Evolutionary conservation across 345 rosid species (phyloP), one percentile per base, ranked within the genome.

Genomic region (Litchi chinensis): DNA sequence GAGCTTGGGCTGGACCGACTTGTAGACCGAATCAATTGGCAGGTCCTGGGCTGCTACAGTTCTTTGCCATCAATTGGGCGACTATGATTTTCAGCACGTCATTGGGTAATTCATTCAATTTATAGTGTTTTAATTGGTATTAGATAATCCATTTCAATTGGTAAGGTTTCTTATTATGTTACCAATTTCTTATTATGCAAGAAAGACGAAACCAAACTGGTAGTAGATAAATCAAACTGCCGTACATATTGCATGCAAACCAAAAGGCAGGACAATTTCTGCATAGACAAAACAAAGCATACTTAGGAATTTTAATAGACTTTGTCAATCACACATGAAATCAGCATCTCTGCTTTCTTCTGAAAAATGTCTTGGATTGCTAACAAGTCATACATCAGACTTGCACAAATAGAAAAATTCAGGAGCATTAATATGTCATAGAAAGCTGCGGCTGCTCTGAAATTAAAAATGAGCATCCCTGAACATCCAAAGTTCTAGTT

Each of bases 191-290:
- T 2, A 32, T 32, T 3, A 32, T 0, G 37, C 37, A 32, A 32
- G 32, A 28, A 28, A 28, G 37, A 32, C 37, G 1, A 32, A 32
- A 32, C 2, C 37, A 32, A 32, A 32, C 37, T 32, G 37, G 37
- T 32, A 32, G 37, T 32, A 32, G 37, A 32, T 32, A 32, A 32
- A 32, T 32, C 3, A 0, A 32, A 72, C 82, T 24, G 87, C 86
- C 84, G 82, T 73, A 26, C 54, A 70, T 52, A 79, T 24, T 10
- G 19, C 56, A 74, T 57, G 69, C 19, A 79, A 76, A 43, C 70
- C 44, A 82, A 73, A 66, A 76, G 22, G 74, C 6, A 76, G 8
- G 82, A 76, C 80, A 84, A 16, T 71, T 21, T 41, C 63, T 60
- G 26, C 22, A 48, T 8, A 5, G 1, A 11, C 22, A 73, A 59